phyloP scores from a whole-genome alignment of 2,329 filamentous ascomycete species.

The Diaporthe sp. region DNA sequence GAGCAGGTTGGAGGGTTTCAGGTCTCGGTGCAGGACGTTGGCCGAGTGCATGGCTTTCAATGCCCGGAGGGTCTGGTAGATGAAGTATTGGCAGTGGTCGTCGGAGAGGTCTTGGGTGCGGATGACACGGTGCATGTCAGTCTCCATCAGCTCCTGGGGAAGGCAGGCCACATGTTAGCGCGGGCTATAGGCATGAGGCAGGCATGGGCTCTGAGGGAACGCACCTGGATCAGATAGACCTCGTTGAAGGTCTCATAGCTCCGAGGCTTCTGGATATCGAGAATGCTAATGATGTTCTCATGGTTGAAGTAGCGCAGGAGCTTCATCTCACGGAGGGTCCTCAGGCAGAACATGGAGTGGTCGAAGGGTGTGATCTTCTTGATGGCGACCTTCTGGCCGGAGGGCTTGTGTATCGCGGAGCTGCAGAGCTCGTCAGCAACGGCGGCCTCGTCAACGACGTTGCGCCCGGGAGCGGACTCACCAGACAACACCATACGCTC shows the following conservation, averaged over 20 bases:
- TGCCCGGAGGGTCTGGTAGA: conserved; percentile 97
- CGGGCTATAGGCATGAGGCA: neutral
- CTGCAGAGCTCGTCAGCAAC: conserved; percentile 58
- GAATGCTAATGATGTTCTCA: conserved; percentile 99
- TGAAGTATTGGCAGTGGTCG: conserved; percentile 99
- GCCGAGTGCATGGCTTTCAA: conserved; percentile 99
- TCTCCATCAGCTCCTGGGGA: conserved; percentile 94
- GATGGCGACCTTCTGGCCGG: conserved; percentile 98
- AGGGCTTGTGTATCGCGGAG: conserved; percentile 98
- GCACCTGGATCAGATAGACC: conserved; percentile 97
- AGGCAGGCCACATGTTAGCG: neutral
- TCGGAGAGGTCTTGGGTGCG: conserved; percentile 98
- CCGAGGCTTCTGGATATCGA: conserved; percentile 98
- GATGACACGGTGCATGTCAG: conserved; percentile 99
- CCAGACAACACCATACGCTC: conserved; percentile 98
- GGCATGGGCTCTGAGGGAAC: conserved; percentile 42
- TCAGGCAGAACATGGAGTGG: conserved; percentile 98
- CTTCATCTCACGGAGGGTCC: conserved; percentile 99
- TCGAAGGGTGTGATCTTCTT: conserved; percentile 99
- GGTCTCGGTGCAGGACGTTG: conserved; percentile 95
- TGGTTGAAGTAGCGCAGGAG: conserved; percentile 98
- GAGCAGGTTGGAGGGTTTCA: conserved; percentile 97
- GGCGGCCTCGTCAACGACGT: neutral
- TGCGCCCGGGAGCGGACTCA: conserved; percentile 63
- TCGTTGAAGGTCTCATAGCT: conserved; percentile 97